phyloP scores from a whole-genome alignment of 78 protist genomes.

The Neovahlkampfia damariscottae region DNA sequence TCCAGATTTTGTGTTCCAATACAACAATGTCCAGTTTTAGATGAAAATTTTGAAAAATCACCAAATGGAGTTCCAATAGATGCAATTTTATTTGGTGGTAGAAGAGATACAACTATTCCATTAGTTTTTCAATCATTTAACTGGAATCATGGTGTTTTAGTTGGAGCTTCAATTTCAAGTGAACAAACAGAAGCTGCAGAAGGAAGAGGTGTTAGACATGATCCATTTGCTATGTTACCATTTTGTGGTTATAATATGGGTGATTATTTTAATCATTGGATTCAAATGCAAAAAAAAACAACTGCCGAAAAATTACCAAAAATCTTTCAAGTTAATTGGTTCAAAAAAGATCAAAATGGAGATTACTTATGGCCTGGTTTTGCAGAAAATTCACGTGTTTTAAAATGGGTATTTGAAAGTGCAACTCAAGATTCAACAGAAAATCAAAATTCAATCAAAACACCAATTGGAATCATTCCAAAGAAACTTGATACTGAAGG shows the following conservation, averaged over 20 bases:
- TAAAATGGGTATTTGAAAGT: slow-evolving; percentile 66
- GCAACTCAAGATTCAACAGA: too few species aligned
- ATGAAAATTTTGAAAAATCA: slow-evolving; percentile 49
- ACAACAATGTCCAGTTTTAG: slow-evolving; percentile 71
- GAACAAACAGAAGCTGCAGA: slow-evolving; percentile 77
- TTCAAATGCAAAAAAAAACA: background rate
- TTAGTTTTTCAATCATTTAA: slow-evolving; percentile 45
- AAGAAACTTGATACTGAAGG: too few species aligned
- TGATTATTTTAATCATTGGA: slow-evolving; percentile 79
- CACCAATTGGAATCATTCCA: too few species aligned
- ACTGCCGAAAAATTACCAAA: slow-evolving; percentile 40
- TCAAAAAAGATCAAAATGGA: slow-evolving; percentile 41
- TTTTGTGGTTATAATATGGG: slow-evolving; percentile 86
- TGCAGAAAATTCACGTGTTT: slow-evolving; percentile 72
- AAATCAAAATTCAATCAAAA: too few species aligned
- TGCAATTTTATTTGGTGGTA: slow-evolving; percentile 84
- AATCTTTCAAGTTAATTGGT: slow-evolving; percentile 83
- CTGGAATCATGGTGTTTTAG: slow-evolving; percentile 85
- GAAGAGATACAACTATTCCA: slow-evolving; percentile 60
- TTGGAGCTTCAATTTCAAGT: slow-evolving; percentile 66
- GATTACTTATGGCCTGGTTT: slow-evolving; percentile 86
- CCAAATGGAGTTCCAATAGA: slow-evolving; percentile 70
- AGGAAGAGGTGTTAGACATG: slow-evolving; percentile 46
- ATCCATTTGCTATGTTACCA: slow-evolving; percentile 81
- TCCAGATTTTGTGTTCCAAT: slow-evolving; percentile 72